Conservation (phyloP, 2,329 filamentous ascomycete genomes). For the Exserohilum rostratum region DNA sequence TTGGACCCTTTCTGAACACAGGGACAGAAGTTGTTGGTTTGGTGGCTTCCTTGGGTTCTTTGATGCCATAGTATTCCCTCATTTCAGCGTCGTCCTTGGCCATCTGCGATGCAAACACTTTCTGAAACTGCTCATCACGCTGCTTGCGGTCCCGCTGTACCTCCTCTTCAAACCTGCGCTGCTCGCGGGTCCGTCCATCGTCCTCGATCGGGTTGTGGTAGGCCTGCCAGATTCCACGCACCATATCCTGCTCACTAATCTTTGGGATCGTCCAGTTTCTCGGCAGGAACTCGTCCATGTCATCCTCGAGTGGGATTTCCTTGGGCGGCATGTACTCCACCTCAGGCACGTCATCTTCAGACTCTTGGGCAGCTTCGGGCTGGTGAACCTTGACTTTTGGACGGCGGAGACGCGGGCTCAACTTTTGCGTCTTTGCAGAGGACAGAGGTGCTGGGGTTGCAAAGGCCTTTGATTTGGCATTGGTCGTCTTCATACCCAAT, state of each 20-base stretch:
- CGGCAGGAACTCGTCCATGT: slow-evolving; percentile 67
- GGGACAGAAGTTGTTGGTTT: slow-evolving; percentile 12
- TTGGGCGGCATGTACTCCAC: slow-evolving; percentile 89
- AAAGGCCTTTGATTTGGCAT: slow-evolving; percentile 77
- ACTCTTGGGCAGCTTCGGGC: slow-evolving; percentile 58
- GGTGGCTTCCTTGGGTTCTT: slow-evolving; percentile 31
- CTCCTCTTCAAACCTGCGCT: slow-evolving; percentile 61
- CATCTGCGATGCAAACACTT: slow-evolving; percentile 67
- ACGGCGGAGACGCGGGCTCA: slow-evolving; percentile 62
- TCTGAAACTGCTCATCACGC: slow-evolving; percentile 70
- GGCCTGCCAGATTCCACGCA: slow-evolving; percentile 57
- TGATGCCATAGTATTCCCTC: slow-evolving; percentile 37
- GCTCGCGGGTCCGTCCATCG: slow-evolving; percentile 67
- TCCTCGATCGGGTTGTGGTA: slow-evolving; percentile 67
- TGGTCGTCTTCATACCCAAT: slow-evolving; percentile 93
- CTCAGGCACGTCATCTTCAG: slow-evolving; percentile 69
- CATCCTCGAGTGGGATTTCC: slow-evolving; percentile 65
- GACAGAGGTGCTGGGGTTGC: slow-evolving; percentile 70
- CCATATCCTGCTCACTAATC: slow-evolving; percentile 61
- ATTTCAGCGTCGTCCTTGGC: slow-evolving; percentile 59
- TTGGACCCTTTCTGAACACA: slow-evolving; percentile 24
- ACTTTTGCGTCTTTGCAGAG: slow-evolving; percentile 68
- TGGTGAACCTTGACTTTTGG: slow-evolving; percentile 68
- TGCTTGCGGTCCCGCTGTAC: slow-evolving; percentile 55
- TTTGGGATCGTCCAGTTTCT: slow-evolving; percentile 61